Base-by-base conservation (phyloP, 257 asterid species). In the Salvia hispanica region DNA sequence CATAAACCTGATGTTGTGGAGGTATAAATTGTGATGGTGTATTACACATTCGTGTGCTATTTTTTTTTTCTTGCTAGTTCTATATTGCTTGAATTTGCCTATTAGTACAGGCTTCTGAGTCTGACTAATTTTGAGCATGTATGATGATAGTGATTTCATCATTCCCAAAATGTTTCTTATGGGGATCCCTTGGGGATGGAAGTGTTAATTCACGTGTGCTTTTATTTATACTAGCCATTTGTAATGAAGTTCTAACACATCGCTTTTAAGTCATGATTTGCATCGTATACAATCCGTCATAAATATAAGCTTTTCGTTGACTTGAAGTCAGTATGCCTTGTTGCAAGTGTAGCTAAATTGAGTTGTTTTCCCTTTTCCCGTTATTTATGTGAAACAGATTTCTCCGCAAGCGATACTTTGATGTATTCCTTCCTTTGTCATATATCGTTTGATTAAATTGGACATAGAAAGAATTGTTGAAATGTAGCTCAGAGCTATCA, bases 1-100 rank as follows among this genome's bases (percentile, higher is more conserved):
- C 71, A 62, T 7, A 76, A 80, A 50, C 78, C 70, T 58, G 77
- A 83, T 76, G 79, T 66, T 39, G 68, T 81, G 15, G 96, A 92
- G 98, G 98, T 89, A 74, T 58, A 64, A 51, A 21, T 52, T 63
- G 46, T 48, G 59, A 37, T 66, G 59, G 7, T 69, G 14, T 60
- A 54, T 54, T 39, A 42, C 18, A 11, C 40, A 21, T 61, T 16
- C 2, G 2, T 31, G 39, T 50, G 28, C 9, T 40, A 6, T 10
- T 4, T 31, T 50, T n/a, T n/a, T 60, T 51, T 58, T 3, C 67
- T 43, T 68, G 47, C 40, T 28, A 15, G 58, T 18, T 11, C 6
- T 45, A 53, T 42, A 7, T 56, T 68, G 52, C 13, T 60, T 25
- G n/a, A 15, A 25, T 37, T 46, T 39, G 10, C 13, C 18, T 15